Conservation (phyloP, 2,329 filamentous ascomycete species). For the Bipolaris victoriae region DNA sequence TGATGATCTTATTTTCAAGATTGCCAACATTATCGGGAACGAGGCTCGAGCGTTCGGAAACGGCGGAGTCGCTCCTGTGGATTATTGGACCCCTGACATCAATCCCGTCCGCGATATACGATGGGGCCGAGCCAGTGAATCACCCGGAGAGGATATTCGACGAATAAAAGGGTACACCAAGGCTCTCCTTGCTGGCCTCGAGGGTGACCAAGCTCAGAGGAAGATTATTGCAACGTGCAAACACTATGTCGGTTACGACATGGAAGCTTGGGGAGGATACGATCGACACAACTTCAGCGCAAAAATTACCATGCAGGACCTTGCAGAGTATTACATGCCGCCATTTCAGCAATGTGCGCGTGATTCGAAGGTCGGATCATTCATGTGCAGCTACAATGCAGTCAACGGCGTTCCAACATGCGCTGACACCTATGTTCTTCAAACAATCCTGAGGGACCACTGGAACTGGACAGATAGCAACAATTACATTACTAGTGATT, state of each 20-base stretch:
- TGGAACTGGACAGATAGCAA: conserved; percentile 68
- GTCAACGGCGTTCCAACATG: conserved; percentile 71
- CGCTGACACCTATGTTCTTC: conserved; percentile 66
- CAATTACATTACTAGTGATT: conserved; percentile 70
- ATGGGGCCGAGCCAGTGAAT: conserved; percentile 65
- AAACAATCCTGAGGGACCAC: conserved; percentile 67
- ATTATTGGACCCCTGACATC: conserved; percentile 72
- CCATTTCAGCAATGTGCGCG: conserved; percentile 63
- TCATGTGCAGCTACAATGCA: conserved; percentile 66
- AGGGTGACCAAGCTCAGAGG: conserved; percentile 24
- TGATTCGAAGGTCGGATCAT: conserved; percentile 52
- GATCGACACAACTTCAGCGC: conserved; percentile 60
- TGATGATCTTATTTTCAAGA: conserved; percentile 63
- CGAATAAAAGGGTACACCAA: conserved; percentile 56
- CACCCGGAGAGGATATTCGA: conserved; percentile 63
- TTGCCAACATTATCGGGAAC: conserved; percentile 63
- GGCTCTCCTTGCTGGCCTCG: conserved; percentile 36
- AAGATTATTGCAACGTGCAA: conserved; percentile 56
- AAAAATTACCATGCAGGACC: conserved; percentile 64
- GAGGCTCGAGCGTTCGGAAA: conserved; percentile 72
- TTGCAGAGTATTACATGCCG: conserved; percentile 71
- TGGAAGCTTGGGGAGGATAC: conserved; percentile 40
- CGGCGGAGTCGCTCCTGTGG: conserved; percentile 57
- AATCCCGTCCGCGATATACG: conserved; percentile 69
- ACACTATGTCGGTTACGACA: conserved; percentile 49